Percentiles rank a stretch among this genome's conserved stretches.
These are phyloP conservation scores for Vachellia collinsii DNA, from an alignment of 306 rosid species.

Conservation along the genomic window DNA sequence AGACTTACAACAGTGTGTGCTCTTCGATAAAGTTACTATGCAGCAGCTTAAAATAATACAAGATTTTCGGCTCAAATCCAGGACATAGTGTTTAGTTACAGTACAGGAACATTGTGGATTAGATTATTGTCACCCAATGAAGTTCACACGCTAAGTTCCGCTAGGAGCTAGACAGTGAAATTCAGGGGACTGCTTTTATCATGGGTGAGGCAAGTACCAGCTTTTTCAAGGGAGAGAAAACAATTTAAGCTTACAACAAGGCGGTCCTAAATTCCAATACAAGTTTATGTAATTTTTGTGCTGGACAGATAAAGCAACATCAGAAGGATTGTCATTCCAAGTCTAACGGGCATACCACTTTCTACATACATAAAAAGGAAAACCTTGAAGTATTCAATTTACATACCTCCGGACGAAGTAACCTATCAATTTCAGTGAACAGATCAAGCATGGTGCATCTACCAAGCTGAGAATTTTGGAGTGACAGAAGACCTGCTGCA, in stretches of 20 bases:
- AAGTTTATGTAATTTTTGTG: not conserved
- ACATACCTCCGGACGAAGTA: constrained; percentile 96
- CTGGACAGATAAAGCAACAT: not conserved
- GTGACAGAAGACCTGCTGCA: constrained; percentile 88
- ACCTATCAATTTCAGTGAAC: constrained; percentile 84
- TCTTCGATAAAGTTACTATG: not conserved
- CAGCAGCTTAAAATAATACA: not conserved
- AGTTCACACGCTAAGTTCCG: not conserved
- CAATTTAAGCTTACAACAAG: constrained; percentile 1
- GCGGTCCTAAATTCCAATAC: not conserved
- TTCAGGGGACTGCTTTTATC: not conserved
- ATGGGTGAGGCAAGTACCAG: not conserved
- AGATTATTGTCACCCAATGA: not conserved
- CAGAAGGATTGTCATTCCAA: not conserved
- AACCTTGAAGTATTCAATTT: constrained; percentile 8
- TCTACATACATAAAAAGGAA: not conserved
- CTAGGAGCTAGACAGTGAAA: not conserved
- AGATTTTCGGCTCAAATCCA: constrained; percentile 21
- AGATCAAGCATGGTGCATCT: constrained; percentile 83
- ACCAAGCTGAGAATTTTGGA: constrained; percentile 61
- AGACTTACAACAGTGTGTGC: not conserved
- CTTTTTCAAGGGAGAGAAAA: no score
- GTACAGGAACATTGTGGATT: constrained; percentile 15
- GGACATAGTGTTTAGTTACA: constrained; percentile 16
- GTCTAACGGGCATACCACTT: not conserved